Base-by-base conservation (phyloP, 2,329 filamentous ascomycete species). In the Epichloe typhina region DNA sequence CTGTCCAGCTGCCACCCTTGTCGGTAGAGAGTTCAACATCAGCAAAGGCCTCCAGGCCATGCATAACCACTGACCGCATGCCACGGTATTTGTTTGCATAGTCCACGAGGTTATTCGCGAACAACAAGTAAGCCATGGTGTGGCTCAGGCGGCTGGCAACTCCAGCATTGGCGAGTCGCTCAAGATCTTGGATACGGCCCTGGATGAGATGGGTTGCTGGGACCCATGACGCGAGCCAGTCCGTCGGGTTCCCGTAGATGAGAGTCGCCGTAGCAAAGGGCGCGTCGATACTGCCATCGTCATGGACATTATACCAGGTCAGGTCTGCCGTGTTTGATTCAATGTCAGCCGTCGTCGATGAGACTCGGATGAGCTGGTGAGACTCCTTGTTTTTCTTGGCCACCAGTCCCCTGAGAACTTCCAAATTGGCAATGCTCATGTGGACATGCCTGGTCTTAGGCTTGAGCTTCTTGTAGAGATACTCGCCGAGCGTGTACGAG, bases 131-230 rank as follows among this genome's bases (percentile, higher is more conserved):
- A 0, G 54, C 54, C 52, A 58, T 51, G n/a, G 49, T 42, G 13
- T 36, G 47, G 1, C 51, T 53, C 38, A 58, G 33, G 3, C 51
- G 44, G 15, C 47, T 56, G 2, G 54, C 54, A 13, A 42, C 36
- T 9, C 56, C 56, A 2, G 48, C 23, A 4, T 8, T 38, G 12
- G 50, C 51, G 3, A 54, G 40, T 2, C 37, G 38, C 41, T 75
- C 69, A 2, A 83, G 73, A 19, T 71, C 66, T 31, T 80, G 72
- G 50, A 83, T 73, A 52, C 80, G 77, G 17, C 72, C 73, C 59
- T 81, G 77, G 62, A 90, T 79, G 42, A 88, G 72, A 61, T 88
- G 83, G 40, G 74, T 68, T 51, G 71, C 72, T 35, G 77, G 77
- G 40, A 69, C 63, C 78, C 78, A 83, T 42, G 76, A 71, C 19